Percentiles rank a stretch among this genome's conserved stretches.
These are phyloP conservation scores for Akanthomyces uredinophilus DNA, from an alignment of 2,329 filamentous ascomycete species.

Conservation along the genomic window DNA sequence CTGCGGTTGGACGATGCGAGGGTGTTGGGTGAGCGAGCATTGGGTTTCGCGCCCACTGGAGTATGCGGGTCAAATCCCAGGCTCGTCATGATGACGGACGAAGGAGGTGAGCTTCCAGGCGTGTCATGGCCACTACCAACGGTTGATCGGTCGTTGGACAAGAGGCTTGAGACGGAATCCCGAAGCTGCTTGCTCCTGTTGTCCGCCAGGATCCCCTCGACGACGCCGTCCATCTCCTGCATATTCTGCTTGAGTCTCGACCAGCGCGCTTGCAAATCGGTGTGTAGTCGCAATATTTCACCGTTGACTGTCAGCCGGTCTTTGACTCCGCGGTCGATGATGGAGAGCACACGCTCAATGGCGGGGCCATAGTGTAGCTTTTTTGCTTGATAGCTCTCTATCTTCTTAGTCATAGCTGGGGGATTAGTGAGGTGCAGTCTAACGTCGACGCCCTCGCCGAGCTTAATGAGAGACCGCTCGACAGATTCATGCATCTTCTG, in stretches of 20 bases:
- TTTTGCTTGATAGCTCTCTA: slow-evolving; percentile 92
- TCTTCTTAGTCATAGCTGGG: slow-evolving; percentile 68
- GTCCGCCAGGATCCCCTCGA: slow-evolving; percentile 67
- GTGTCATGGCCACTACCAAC: slow-evolving; percentile 65
- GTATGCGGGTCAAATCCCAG: slow-evolving; percentile 46
- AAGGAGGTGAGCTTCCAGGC: slow-evolving; percentile 61
- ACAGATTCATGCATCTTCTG: slow-evolving; percentile 97
- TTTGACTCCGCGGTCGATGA: slow-evolving; percentile 93
- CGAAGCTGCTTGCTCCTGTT: slow-evolving; percentile 69
- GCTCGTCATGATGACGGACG: slow-evolving; percentile 55
- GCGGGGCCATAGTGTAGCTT: slow-evolving; percentile 90
- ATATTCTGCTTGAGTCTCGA: slow-evolving; percentile 70
- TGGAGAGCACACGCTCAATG: slow-evolving; percentile 82
- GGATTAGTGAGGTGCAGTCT: slow-evolving; percentile 69
- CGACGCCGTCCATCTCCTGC: slow-evolving; percentile 64
- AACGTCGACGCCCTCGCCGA: slow-evolving; percentile 73
- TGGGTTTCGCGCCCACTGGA: slow-evolving; percentile 41
- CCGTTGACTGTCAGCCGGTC: slow-evolving; percentile 96
- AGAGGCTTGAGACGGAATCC: slow-evolving; percentile 88
- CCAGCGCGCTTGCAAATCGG: slow-evolving; percentile 81
- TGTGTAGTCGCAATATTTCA: slow-evolving; percentile 81
- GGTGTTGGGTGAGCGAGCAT: slow-evolving; percentile 44
- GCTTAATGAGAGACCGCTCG: slow-evolving; percentile 75
- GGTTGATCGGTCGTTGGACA: slow-evolving; percentile 74
- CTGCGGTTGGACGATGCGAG: slow-evolving; percentile 41